Base-by-base conservation (phyloP, 306 rosid species). In the Rosa multiflora region DNA sequence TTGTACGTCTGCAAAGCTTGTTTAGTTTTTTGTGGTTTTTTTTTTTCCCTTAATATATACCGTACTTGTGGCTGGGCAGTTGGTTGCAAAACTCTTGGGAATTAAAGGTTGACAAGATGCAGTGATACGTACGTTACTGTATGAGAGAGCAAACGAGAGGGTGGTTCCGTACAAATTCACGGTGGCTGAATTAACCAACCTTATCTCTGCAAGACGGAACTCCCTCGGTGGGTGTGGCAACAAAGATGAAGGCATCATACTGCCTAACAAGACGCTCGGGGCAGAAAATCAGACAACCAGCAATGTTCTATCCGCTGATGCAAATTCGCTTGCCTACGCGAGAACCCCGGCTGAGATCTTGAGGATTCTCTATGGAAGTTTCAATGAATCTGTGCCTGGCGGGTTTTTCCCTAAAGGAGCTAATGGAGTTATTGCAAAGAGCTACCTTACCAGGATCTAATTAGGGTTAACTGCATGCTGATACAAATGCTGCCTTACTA, bases 81-180 rank as follows among this genome's bases (percentile, higher is more conserved):
- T 82, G 72, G 86, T 68, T 4, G 85, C 83, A 2, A 1, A 26
- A 11, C 76, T 82, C 43, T 39, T 82, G 26, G 81, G 79, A 1
- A 67, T 58, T 23, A 77, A 79, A 59, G 1, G 77, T 2, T 86
- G 86, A 15, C 86, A 85, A 21, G 83, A 72, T 67, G 83, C 86
- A 2, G 86, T 78, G n/a, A 67, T 85, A 32, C 66, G 88, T 44
- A 5, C 66, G 11, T 42, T 82, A 11, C 55, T 85, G 23, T 75
- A 75, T 26, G 39, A 75, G 48, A 53, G 12, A 62, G 76, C 67
- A 7, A 56, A 20, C 1, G n/a, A 37, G 39, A 21, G 0, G 10
- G 88, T 85, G 73, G 13, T 0, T 20, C 86, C 88, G 2, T 82
- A 82, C 20, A 3, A 18, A 4, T 8, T 79, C 2, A 82, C 79